Conservation (phyloP, 148 eudicot genomes). For the Vaccinium corymbosum region DNA sequence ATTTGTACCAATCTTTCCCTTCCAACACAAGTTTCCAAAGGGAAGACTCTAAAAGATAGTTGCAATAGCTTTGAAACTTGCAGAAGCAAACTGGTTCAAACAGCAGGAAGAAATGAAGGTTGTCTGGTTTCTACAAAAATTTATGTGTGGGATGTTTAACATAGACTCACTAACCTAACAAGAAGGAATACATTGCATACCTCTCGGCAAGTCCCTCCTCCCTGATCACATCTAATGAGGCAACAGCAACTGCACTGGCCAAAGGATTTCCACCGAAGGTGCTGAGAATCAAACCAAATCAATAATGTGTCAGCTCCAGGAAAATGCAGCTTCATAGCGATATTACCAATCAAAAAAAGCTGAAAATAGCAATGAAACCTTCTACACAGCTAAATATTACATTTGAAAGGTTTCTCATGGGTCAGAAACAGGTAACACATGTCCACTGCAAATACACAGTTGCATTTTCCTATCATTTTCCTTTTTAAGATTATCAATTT, state of each 20-base stretch:
- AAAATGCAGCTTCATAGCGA: conserved; percentile 10
- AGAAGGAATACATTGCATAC: conserved; percentile 35
- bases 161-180: not conserved
- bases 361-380: conserved; percentile 6
- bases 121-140: not conserved
- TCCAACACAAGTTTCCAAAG: not conserved
- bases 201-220: conserved; percentile 87
- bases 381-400: not conserved
- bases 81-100: not conserved
- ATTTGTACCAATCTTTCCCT: not conserved
- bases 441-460: not conserved
- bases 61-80: not conserved
- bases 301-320: conserved; percentile 15
- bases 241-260: conserved; percentile 92
- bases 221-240: conserved; percentile 77
- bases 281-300: conserved; percentile 37
- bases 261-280: conserved; percentile 98
- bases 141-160: too few species aligned
- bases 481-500: not conserved
- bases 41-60: not conserved
- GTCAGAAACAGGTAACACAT: conserved; percentile 1
- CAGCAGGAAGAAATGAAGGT: not conserved
- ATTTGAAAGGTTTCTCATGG: not conserved
- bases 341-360: not conserved
- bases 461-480: not conserved